Percentiles rank a stretch among this genome's conserved stretches.
Conservation (phyloP, 2,329 filamentous ascomycete species). For the Fusarium lyarnte region DNA sequence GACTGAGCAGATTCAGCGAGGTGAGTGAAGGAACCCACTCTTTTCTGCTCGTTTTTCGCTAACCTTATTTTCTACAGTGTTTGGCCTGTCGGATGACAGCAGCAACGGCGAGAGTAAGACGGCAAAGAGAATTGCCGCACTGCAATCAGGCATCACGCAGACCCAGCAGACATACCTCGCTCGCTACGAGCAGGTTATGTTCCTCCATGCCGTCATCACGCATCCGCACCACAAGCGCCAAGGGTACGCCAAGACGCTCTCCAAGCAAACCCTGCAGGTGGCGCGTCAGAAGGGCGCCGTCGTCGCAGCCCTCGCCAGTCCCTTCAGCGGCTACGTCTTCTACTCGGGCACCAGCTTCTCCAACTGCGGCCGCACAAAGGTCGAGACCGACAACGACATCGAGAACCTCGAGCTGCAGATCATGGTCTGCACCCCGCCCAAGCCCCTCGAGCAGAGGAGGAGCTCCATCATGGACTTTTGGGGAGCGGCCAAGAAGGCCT, state of each 20-base stretch:
- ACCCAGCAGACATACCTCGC: constrained; percentile 33
- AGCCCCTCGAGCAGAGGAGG: constrained; percentile 23
- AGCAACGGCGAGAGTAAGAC: constrained; percentile 19
- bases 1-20: constrained; percentile 20
- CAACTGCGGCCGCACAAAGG: constrained; percentile 34
- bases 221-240: constrained; percentile 35
- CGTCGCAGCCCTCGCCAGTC: constrained; percentile 22
- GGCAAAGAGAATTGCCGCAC: constrained; percentile 21
- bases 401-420: constrained; percentile 33
- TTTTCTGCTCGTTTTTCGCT: not conserved
- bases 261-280: constrained; percentile 27
- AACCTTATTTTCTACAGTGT: constrained; percentile 8
- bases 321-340: constrained; percentile 35
- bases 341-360: constrained; percentile 33
- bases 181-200: constrained; percentile 25
- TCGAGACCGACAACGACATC: constrained; percentile 26
- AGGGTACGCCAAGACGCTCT: constrained; percentile 33
- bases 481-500: constrained; percentile 3
- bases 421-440: constrained; percentile 28
- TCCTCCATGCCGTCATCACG: constrained; percentile 38
- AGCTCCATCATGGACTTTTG: constrained; percentile 33
- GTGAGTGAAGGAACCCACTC: not conserved
- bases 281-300: constrained; percentile 29
- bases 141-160: constrained; percentile 26
- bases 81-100: not conserved